A percentile compares a stretch with the other conserved stretches of the same genome.
phyloP scores from a whole-genome alignment of 2,329 filamentous ascomycete species.

The Colletotrichum acutatum region DNA sequence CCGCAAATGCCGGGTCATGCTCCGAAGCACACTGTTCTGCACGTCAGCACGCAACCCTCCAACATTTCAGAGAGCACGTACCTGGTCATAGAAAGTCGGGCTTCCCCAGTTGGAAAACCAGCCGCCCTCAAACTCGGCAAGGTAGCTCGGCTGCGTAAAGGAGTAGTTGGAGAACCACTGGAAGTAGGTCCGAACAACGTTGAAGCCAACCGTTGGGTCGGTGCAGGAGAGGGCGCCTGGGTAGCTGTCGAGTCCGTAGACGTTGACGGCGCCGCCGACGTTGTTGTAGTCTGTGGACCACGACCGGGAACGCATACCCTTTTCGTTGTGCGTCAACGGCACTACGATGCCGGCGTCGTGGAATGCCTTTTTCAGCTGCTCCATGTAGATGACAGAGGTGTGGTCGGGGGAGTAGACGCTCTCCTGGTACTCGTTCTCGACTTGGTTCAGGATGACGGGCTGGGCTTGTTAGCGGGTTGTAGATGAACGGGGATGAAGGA shows the following conservation, averaged over 20 bases:
- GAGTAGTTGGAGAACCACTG: conserved; percentile 68
- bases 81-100: conserved; percentile 59
- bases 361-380: conserved; percentile 71
- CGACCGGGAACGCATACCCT: conserved; percentile 49
- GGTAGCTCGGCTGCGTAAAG: conserved; percentile 61
- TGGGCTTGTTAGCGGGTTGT: conserved; percentile 60
- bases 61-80: background rate
- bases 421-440: conserved; percentile 82
- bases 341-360: conserved; percentile 76
- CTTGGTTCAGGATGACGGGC: conserved; percentile 82
- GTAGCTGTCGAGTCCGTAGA: conserved; percentile 70
- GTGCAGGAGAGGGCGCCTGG: conserved; percentile 70
- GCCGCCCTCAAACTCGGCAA: conserved; percentile 65
- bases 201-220: conserved; percentile 57
- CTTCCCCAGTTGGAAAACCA: conserved; percentile 65
- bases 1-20: conserved; percentile 75
- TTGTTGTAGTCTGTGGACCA: conserved; percentile 67
- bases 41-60: conserved; percentile 61
- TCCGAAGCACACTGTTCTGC: conserved; percentile 70
- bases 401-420: conserved; percentile 58
- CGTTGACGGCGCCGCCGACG: conserved; percentile 59
- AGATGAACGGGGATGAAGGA: conserved; percentile 56
- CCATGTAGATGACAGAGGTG: conserved; percentile 48
- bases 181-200: conserved; percentile 59
- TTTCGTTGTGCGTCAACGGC: conserved; percentile 81